Base-by-base conservation (phyloP, 2,329 filamentous ascomycete species). In the Fulvia fulva region DNA sequence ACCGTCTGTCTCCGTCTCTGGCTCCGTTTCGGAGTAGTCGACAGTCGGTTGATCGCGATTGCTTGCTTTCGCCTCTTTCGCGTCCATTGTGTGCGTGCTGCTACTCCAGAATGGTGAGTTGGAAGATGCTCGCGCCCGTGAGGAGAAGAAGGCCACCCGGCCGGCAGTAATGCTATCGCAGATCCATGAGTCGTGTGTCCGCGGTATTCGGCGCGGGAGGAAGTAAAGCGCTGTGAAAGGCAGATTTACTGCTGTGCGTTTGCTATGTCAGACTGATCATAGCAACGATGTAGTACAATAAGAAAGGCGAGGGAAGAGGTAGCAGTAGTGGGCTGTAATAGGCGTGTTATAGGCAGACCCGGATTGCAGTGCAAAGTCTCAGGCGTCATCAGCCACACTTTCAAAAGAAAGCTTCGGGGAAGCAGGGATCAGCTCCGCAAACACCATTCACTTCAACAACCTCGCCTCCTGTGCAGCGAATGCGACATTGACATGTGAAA, bases 151-250 rank as follows among this genome's bases (percentile, higher is more conserved):
- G 73, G 76, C 77, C 76, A 69, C 76, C 74, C 77, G 75, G 76
- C 76, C 73, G 53, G 69, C 61, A 47, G 60, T 51, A 59, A 67
- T 72, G 74, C 70, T 78, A 80, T 74, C 77, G 69, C 56, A 43
- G 61, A 60, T 69, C 70, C 77, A 79, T 79, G 51, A 59, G 63
- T 59, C 57, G 56, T 58, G 64, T 58, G 66, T 69, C 71, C 74
- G 68, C 57, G 68, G 70, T 77, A 76, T 78, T 69, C 75, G 72
- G 70, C 75, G 75, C 73, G 76, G 76, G 67, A 79, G 75, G 73
- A 74, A 73, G 71, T 74, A 68, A 57, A 78, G 63, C 68, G 70
- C 59, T 73, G 70, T 65, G 71, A 71, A 69, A 78, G 76, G 76
- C 77, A 80, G 76, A 43, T 71, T 78, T 75, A 73, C 56, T 52